A percentile compares a stretch with the other conserved stretches of the same genome.
These are phyloP conservation scores for Brassica cretica DNA, from an alignment of 345 rosid genomes.

Conservation along the genomic window DNA sequence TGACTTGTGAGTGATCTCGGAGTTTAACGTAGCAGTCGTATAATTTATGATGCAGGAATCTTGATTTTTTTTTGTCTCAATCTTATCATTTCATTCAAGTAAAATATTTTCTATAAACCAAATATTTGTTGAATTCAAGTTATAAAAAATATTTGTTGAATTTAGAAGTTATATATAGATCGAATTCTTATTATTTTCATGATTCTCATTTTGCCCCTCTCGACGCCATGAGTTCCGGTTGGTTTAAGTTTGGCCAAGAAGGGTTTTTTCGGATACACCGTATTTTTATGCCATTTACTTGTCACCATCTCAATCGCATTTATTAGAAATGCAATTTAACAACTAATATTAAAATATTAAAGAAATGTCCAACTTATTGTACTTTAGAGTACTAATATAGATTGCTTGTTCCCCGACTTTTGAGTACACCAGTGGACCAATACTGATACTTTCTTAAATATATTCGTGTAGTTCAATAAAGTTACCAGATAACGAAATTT, in stretches of 20 bases:
- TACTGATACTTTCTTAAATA: not conserved
- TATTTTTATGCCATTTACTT: not conserved
- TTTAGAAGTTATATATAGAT: not conserved
- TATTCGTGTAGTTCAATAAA: not conserved
- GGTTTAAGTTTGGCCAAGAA: conserved; percentile 7
- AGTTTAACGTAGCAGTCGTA: not conserved
- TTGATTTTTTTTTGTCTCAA: not conserved
- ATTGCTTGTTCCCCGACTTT: conserved; percentile 3
- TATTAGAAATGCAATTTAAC: conserved; percentile 19
- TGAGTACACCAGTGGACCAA: conserved; percentile 16
- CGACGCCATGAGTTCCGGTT: conserved; percentile 25
- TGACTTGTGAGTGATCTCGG: not conserved
- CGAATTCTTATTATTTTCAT: conserved; percentile 14
- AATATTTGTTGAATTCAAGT: not conserved
- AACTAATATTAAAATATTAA: not conserved
- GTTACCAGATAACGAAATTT: not conserved
- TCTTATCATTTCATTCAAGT: not conserved
- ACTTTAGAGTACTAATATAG: not conserved
- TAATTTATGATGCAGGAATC: not conserved
- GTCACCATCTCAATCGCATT: conserved; percentile 6
- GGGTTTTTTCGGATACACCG: not conserved
- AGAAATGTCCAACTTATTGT: not conserved
- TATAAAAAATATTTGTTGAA: not conserved
- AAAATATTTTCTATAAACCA: not conserved
- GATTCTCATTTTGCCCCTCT: conserved; percentile 27